Evolutionary conservation across 495 filamentous ascomycete species (phyloP).

Genomic region (Recurvomyces mirabilis): DNA sequence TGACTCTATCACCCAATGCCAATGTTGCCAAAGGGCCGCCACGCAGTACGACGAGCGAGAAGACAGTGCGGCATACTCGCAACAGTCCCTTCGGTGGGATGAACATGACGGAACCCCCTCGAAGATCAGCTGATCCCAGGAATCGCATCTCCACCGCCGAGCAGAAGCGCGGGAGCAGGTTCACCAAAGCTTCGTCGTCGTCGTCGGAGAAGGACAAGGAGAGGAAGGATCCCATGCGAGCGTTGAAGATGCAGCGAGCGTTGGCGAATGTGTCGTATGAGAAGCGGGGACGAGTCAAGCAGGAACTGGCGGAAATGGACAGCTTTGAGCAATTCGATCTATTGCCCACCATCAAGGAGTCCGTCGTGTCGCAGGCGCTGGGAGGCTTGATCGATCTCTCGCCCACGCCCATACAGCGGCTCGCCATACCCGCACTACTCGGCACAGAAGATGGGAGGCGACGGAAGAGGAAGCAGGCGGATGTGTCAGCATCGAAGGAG

Average conservation of each 20-base stretch:
- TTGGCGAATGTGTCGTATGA: constrained; percentile 64
- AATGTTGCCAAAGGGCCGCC: constrained; percentile 8
- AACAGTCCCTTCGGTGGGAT: constrained; percentile 62
- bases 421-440: constrained; percentile 73
- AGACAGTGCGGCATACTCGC: constrained; percentile 30
- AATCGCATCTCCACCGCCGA: constrained; percentile 6
- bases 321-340: constrained; percentile 73
- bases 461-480: constrained; percentile 22
- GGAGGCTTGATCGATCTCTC: constrained; percentile 55
- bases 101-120: constrained; percentile 63
- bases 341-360: constrained; percentile 58
- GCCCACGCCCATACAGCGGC: constrained; percentile 78
- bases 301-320: constrained; percentile 52
- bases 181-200: constrained; percentile 14
- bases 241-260: constrained; percentile 86
- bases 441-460: constrained; percentile 33
- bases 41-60: constrained; percentile 22
- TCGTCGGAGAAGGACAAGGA: constrained; percentile 14
- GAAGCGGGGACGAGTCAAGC: constrained; percentile 56
- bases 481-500: constrained; percentile 26
- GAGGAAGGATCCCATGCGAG: constrained; percentile 48
- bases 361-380: constrained; percentile 58
- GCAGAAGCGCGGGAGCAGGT: constrained; percentile 31
- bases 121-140: neutral
- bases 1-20: constrained; percentile 69